phyloP scores from a whole-genome alignment of 2,329 filamentous ascomycete genomes.

The Juglanconis oblonga region DNA sequence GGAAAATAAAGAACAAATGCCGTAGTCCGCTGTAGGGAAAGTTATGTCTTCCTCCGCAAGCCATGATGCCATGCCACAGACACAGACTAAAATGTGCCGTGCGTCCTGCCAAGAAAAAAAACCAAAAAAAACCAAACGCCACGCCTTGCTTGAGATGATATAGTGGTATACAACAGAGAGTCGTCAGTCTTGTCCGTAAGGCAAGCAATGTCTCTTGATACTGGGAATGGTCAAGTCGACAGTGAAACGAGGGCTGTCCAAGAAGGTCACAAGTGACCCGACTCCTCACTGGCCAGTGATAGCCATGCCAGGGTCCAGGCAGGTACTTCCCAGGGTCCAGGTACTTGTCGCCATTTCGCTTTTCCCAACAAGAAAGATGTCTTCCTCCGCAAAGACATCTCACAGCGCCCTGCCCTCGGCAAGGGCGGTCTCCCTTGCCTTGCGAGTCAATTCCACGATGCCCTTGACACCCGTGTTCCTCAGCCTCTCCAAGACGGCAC shows the following conservation, averaged over 20 bases:
- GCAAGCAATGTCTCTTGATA: background rate
- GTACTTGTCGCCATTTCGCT: background rate
- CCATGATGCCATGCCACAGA: constrained; percentile 1
- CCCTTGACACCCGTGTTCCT: constrained; percentile 57
- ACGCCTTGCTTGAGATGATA: constrained; percentile 17
- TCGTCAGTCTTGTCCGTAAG: background rate
- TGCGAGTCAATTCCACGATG: constrained; percentile 54
- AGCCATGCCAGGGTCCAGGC: too few relatives aligned
- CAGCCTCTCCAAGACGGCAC: constrained; percentile 70
- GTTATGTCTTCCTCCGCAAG: background rate
- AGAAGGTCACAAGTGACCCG: too few relatives aligned
- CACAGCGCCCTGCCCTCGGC: constrained; percentile 9
- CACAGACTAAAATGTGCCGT: background rate
- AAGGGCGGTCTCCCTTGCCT: constrained; percentile 32
- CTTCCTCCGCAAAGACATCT: background rate
- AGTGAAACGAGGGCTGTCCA: too few relatives aligned
- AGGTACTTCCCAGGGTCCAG: background rate
- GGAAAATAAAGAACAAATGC: background rate
- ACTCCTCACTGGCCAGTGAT: too few relatives aligned
- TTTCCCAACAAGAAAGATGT: background rate
- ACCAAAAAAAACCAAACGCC: constrained; percentile 9
- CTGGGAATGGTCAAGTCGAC: background rate
- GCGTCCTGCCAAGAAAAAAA: background rate
- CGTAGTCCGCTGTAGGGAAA: background rate
- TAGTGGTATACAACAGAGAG: constrained; percentile 6